Evolutionary conservation across 2,329 filamentous ascomycete genomes (phyloP).

Genomic region (Xylogone sp.): DNA sequence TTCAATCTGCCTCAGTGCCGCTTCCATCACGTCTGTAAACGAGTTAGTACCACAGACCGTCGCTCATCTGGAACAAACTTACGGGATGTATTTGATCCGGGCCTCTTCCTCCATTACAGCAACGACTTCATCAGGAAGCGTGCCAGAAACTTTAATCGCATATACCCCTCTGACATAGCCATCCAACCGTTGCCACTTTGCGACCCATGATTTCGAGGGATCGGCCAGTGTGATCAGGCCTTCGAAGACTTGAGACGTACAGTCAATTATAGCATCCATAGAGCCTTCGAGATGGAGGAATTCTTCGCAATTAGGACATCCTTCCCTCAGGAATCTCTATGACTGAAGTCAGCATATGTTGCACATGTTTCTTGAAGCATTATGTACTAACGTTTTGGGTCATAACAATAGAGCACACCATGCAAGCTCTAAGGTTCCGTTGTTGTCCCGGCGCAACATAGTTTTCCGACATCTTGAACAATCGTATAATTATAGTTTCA

Average conservation of each 20-base stretch:
- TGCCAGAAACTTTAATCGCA: constrained; percentile 89
- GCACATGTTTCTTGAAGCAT: neutral
- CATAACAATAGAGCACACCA: constrained; percentile 97
- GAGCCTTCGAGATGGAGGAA: constrained; percentile 81
- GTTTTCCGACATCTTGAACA: constrained; percentile 41
- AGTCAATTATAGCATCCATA: constrained; percentile 79
- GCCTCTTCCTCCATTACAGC: constrained; percentile 59
- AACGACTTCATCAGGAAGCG: constrained; percentile 64
- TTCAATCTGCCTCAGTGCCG: constrained; percentile 33
- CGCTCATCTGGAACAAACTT: constrained; percentile 29
- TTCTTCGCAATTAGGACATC: constrained; percentile 95
- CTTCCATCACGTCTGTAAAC: constrained; percentile 50
- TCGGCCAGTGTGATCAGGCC: constrained; percentile 83
- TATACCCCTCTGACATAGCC: constrained; percentile 87
- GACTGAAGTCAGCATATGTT: constrained; percentile 6
- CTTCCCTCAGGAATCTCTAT: constrained; percentile 79
- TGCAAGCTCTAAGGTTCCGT: constrained; percentile 90
- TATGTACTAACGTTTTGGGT: constrained; percentile 59
- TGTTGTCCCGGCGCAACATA: constrained; percentile 72
- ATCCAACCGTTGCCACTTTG: constrained; percentile 92
- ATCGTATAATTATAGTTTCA: neutral
- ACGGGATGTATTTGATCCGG: constrained; percentile 64
- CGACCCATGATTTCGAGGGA: constrained; percentile 85
- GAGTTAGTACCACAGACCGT: constrained; percentile 11
- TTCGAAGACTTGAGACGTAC: constrained; percentile 95